Conservation (phyloP, 2,329 filamentous ascomycete species). For the Cercospora berteroae region DNA sequence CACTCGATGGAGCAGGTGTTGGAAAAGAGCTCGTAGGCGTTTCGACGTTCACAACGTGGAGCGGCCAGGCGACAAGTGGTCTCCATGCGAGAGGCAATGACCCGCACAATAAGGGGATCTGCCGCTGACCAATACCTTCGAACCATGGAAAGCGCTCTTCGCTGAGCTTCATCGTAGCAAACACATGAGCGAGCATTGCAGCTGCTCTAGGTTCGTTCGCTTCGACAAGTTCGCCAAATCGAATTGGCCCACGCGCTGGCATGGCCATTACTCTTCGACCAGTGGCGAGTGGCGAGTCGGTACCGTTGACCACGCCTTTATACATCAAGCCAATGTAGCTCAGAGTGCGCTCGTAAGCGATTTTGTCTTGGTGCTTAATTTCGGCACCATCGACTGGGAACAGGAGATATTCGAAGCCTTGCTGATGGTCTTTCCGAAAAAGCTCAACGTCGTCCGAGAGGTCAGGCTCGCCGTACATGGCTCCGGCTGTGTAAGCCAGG, state of each 20-base stretch:
- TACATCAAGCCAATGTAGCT: conserved; percentile 30
- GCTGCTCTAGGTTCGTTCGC: conserved; percentile 24
- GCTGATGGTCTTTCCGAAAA: conserved; percentile 15
- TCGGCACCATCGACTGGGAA: conserved; percentile 18
- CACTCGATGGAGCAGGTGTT: not conserved
- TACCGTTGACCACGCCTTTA: conserved; percentile 22
- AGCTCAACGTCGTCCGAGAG: conserved; percentile 18
- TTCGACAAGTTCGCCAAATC: conserved; percentile 26
- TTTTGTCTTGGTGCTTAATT: conserved; percentile 22
- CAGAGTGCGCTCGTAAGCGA: conserved; percentile 25
- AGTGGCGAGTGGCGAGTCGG: conserved; percentile 22
- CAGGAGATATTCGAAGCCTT: conserved; percentile 23
- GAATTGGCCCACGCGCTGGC: conserved; percentile 20
- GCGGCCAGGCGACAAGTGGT: conserved; percentile 26
- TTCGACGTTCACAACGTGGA: conserved; percentile 16
- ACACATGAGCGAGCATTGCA: conserved; percentile 28
- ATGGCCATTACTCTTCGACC: conserved; percentile 28
- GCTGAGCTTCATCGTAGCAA: conserved; percentile 28
- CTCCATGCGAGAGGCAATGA: conserved; percentile 23
- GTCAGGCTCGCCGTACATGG: conserved; percentile 24
- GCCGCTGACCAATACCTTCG: conserved; percentile 26
- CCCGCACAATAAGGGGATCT: conserved; percentile 24
- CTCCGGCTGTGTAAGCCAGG: conserved; percentile 10
- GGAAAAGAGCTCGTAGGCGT: not conserved
- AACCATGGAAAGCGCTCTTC: conserved; percentile 27